phyloP scores from a whole-genome alignment of 2,329 filamentous ascomycete genomes.

The Colletotrichum sp. region DNA sequence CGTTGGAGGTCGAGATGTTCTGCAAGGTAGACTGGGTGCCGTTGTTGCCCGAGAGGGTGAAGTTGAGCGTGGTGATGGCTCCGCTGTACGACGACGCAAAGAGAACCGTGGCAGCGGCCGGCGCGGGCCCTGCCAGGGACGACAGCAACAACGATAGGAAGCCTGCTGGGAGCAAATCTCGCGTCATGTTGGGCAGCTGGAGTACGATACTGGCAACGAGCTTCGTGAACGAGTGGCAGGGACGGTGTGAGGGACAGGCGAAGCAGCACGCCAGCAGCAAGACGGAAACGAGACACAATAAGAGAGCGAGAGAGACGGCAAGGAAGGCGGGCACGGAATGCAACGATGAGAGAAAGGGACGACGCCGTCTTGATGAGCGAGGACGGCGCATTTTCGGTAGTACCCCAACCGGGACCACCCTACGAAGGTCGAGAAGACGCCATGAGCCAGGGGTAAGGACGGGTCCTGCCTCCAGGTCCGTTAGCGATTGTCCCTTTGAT shows the following conservation, averaged over 20 bases:
- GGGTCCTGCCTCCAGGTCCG: not conserved
- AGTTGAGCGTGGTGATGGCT: slow-evolving; percentile 51
- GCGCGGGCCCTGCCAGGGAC: slow-evolving; percentile 24
- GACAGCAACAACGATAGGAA: slow-evolving; percentile 20
- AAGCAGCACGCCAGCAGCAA: not conserved
- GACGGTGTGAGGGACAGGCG: not conserved
- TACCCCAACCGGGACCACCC: not conserved
- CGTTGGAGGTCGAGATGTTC: slow-evolving; percentile 44
- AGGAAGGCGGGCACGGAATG: not conserved
- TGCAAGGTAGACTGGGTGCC: slow-evolving; percentile 37
- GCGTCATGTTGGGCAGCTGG: slow-evolving; percentile 17
- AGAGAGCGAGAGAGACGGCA: not conserved
- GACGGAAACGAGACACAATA: not conserved
- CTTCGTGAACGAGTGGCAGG: not conserved
- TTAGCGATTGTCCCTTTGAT: not conserved
- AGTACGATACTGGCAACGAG: not conserved
- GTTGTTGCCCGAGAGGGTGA: slow-evolving; percentile 34
- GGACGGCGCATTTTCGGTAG: slow-evolving; percentile 2
- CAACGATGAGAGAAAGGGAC: not conserved
- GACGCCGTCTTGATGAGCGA: slow-evolving; percentile 1
- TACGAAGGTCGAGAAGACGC: not conserved
- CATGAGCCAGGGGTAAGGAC: not conserved
- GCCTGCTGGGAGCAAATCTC: slow-evolving; percentile 12
- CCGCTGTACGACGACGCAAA: slow-evolving; percentile 56
- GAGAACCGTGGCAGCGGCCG: slow-evolving; percentile 42